Base-by-base conservation (phyloP, 495 filamentous ascomycete species). In the Sporormia fimetaria region DNA sequence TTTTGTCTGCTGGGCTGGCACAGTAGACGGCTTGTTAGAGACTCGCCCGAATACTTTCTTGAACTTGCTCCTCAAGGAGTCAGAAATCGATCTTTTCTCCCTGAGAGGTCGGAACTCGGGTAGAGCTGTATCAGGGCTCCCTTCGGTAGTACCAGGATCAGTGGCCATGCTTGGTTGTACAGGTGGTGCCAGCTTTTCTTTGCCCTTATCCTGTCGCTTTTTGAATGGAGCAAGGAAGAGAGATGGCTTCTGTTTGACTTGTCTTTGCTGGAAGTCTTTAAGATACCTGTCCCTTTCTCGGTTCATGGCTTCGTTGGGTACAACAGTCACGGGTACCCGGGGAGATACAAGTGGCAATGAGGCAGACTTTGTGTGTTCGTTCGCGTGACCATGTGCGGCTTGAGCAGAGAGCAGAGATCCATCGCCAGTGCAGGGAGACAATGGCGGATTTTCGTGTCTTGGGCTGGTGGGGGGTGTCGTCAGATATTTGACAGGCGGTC, bases 171-270 rank as follows among this genome's bases (percentile, higher is more conserved):
- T 14, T 8, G 18, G 24, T 4, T 37, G 18, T 6, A 15, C 14
- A 11, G 29, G 15, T 10, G 40, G 24, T 11, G 10, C 10, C 14
- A 27, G 9, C 16, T 42, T 37, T 1, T 37, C 23, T 42, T 50
- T 41, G 20, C 26, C 37, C 34, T 49, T 55, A 28, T 51, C 42
- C 33, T 55, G 49, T 10, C 49, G 37, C 33, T 58, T 59, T 41
- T 55, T 52, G 47, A 62, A 62, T 2, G 59, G 52, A 3, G 49
- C 54, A 0, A 59, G 33, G 31, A 62, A 52, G 33, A 59, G 44
- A 2, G 59, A 62, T 21, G 54, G 58, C n/a, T 52, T 46, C 31
- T 58, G 40, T 8, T 45, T 37, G 11, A 62, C 43, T 30, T 51
- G 48, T 15, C 54, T 46, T 39, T 54, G 20, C 42, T 61, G 56